Base-by-base conservation (phyloP, 805 yeast genomes). In the Starmerella stellata region DNA sequence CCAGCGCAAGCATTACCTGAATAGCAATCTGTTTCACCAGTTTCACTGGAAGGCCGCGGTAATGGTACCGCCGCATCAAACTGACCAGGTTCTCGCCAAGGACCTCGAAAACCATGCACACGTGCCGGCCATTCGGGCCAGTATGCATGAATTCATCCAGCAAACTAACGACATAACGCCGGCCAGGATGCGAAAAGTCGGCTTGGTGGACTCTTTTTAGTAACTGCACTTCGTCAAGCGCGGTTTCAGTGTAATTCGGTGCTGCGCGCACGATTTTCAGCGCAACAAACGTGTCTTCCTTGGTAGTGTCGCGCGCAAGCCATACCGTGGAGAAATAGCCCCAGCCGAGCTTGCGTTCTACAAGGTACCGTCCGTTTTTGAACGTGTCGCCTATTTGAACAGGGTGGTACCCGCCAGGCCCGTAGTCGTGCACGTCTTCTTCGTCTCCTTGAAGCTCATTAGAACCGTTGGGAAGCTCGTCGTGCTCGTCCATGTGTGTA, bases 261-360 rank as follows among this genome's bases (percentile, higher is more conserved):
- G 95, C 94, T 50, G 92, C 76, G 45, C 95, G 69, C 20, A 90
- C 95, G 49, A 90, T 77, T 57, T 90, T 90, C 68, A 90, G 69
- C 1, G 98, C 98, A 18, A 90, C 96, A 54, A 79, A 94, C 35
- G 69, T 61, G 43, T 69, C 65, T 39, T 65, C 62, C 38, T 64
- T 60, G 37, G 71, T 71, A n/a, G 50, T 46, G 41, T 72, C 75
- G 37, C 63, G 65, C 4, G 95, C 96, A 21, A 80, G 63, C 95
- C 95, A 85, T 18, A 81, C 95, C 1, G 94, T 90, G 21, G 93
- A 77, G 55, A 90, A 90, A 59, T 90, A 95, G 27, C 99, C 99
- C 99, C 99, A 90, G 1, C 99, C 99, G 3, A 90, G 64, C 55
- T 90, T 90, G 37, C 96, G 70, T 23, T 80, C 85, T 36, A 90